Evolutionary conservation across 2,329 filamentous ascomycete genomes (phyloP).

Genomic region (Ophiostoma ips): DNA sequence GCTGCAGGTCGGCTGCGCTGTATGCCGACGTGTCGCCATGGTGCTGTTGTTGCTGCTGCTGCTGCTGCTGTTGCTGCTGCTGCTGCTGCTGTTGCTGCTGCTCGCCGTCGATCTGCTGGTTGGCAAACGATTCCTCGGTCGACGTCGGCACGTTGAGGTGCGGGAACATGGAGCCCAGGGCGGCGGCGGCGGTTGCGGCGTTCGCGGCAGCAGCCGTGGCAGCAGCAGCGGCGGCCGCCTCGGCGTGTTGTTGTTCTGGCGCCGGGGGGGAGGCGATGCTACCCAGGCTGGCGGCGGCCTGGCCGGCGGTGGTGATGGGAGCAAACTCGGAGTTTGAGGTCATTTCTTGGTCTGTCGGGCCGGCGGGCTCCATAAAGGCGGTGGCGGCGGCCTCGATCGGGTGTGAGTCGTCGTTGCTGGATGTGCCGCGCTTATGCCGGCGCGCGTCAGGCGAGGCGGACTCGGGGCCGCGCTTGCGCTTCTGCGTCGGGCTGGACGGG

Average conservation of each 20-base stretch:
- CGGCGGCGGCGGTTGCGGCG: conserved; percentile 42
- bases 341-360: conserved; percentile 29
- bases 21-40: conserved; percentile 15
- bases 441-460: conserved; percentile 33
- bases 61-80: neutral
- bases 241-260: conserved; percentile 31
- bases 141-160: conserved; percentile 43
- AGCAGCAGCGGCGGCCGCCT: conserved; percentile 26
- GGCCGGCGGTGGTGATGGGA: conserved; percentile 35
- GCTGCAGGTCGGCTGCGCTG: conserved; percentile 22
- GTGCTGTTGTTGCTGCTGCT: conserved; percentile 14
- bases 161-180: conserved; percentile 43
- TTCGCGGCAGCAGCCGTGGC: conserved; percentile 36
- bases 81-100: conserved; percentile 13
- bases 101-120: conserved; percentile 29
- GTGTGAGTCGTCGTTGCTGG: conserved; percentile 31
- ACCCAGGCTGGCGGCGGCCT: neutral
- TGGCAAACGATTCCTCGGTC: conserved; percentile 46
- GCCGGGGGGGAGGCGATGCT: conserved; percentile 11
- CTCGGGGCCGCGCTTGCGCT: conserved; percentile 40
- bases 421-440: conserved; percentile 35
- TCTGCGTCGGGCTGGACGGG: conserved; percentile 31
- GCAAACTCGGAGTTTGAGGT: conserved; percentile 33
- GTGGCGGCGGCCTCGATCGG: conserved; percentile 28
- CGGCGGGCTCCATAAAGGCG: conserved; percentile 41